Percentiles rank a stretch among this genome's conserved stretches.
These are phyloP conservation scores for Mycena rosella DNA, from an alignment of 768 basidiomycete species.

Conservation along the genomic window DNA sequence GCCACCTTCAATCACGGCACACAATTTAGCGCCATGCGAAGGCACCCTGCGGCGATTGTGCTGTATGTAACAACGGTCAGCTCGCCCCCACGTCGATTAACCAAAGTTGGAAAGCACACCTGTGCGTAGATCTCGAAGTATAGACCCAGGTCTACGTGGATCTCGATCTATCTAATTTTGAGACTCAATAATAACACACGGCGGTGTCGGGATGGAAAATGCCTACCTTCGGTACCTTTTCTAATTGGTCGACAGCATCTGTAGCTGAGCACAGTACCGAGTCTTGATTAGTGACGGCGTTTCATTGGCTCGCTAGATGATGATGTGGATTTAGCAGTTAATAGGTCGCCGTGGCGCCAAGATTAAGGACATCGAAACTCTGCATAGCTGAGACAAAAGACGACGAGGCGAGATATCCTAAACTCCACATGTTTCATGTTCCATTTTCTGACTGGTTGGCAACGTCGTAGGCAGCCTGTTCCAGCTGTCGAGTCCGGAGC, in stretches of 20 bases:
- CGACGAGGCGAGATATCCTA: constrained; percentile 57
- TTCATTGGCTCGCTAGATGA: background rate
- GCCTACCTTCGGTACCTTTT: constrained; percentile 9
- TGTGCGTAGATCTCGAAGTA: background rate
- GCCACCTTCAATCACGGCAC: no score
- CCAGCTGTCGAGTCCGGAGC: no score
- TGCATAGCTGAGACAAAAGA: no score
- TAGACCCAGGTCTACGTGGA: background rate
- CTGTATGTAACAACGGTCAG: no score
- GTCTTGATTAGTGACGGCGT: background rate
- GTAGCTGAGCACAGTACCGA: background rate
- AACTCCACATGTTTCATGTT: constrained; percentile 39
- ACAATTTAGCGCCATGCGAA: no score
- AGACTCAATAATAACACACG: background rate
- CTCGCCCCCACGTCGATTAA: no score
- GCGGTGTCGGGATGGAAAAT: background rate
- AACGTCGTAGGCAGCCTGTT: no score
- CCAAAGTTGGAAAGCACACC: no score
- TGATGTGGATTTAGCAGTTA: background rate
- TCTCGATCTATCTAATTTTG: background rate
- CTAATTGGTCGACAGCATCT: background rate
- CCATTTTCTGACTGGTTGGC: no score
- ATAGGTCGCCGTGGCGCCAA: no score
- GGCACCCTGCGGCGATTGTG: no score
- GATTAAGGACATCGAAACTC: no score